Base-by-base conservation (phyloP, 164 flowering plant species). In the Vitis riparia region DNA sequence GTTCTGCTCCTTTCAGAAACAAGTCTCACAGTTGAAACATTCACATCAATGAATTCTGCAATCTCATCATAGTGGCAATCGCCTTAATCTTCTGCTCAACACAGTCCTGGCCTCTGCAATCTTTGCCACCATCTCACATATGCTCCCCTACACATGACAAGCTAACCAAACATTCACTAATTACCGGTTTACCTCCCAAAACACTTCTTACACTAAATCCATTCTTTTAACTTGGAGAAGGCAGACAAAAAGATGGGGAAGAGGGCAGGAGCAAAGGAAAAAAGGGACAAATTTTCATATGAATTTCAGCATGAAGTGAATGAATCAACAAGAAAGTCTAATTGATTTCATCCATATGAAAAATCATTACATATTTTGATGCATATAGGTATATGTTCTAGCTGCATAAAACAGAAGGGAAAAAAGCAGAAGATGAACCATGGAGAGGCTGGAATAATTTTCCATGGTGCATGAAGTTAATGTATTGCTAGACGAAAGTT, bases 71-170 rank as follows among this genome's bases (percentile, higher is more conserved):
- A 65, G 1, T 19, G 91, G 85, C 53, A 32, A 49, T 50, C 85
- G 77, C 52, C 78, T 59, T 63, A 87, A 73, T 58, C 70, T 83
- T 72, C 27, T 69, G 60, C 69, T 78, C 50, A 89, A 66, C 53
- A 66, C 59, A 58, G 51, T 77, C 63, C 73, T 83, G 14, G 89
- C 85, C 70, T 87, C 84, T 51, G 86, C 79, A 62, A 89, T 77
- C 72, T 80, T 84, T 32, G 88, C 81, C 66, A 83, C 63, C 77
- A 63, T 66, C 49, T 66, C 81, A 32, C 71, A 78, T 76, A 83
- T 73, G 80, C 77, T 77, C 69, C 85, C 90, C 91, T 89, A 69
- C 85, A 86, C 80, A 84, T 59, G 69, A 80, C 78, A 81, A 81
- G 78, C 90, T 89, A 86, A 84, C 79, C 79, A 77, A 65, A 71